Base-by-base conservation (phyloP, 2,329 filamentous ascomycete genomes). In the Hirsutella rhossiliensis region DNA sequence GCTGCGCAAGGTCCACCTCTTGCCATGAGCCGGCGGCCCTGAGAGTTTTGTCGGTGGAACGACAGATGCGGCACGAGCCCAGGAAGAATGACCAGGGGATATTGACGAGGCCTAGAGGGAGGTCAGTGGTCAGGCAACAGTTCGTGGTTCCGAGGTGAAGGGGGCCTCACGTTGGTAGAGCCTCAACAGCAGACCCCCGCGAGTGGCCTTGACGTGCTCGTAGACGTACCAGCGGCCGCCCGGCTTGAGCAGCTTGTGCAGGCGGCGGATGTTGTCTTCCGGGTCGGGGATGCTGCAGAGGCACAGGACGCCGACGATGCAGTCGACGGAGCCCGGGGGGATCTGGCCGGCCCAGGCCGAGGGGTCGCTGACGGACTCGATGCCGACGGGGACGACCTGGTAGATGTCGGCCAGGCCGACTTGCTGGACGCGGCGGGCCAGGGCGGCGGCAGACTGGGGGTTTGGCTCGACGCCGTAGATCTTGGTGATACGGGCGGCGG, bases 381-480 rank as follows among this genome's bases (percentile, higher is more conserved):
- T 76, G 3, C 80, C 80, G 5, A 76, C 68, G 2, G 78, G 76
- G 11, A 81, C 68, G 45, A 83, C 71, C 54, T 78, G 70, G 56
- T 84, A 84, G 8, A 73, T 60, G 42, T 65, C 73, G 7, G 68
- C 63, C 3, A 84, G 59, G 0, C 75, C 77, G 1, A 75, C 68
- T 1, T 68, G 66, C 11, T 59, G 54, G 4, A 80, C 66, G 19
- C 67, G 68, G 34, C 57, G 54, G 1, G 64, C 59, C 42, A 84
- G 61, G 5, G 58, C 58, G 0, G 56, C 56, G 49, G 80, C 74
- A 43, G 75, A 72, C 31, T 65, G 67, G 0, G 56, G 44, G 55
- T 82, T 83, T 3, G 80, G 80, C 61, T 84, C 80, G 5, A 84
- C 69, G 44, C 79, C 80, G 52, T 76, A 81, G 38, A 84, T 64